Conservation (phyloP, 1,139 yeast genomes). For the Geotrichum phurueaensis region DNA sequence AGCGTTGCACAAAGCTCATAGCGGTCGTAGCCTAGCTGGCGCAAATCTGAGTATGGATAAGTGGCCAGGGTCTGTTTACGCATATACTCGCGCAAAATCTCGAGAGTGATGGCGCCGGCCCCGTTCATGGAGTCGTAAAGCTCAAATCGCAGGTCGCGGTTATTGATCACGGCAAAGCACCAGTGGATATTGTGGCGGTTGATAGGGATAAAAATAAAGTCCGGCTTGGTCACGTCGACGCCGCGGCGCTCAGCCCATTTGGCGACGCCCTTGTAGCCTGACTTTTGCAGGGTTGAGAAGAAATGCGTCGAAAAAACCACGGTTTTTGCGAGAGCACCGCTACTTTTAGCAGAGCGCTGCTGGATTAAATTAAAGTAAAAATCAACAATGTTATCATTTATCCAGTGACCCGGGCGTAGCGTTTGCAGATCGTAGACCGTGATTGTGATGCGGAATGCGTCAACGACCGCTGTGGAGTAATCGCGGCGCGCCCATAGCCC, state of each 20-base stretch:
- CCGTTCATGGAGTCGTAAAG: conserved; percentile 75
- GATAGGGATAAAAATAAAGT: conserved; percentile 71
- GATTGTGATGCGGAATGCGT: conserved; percentile 54
- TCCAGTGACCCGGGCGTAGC: conserved; percentile 66
- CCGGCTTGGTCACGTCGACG: conserved; percentile 56
- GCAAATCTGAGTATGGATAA: conserved; percentile 37
- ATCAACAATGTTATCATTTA: conserved; percentile 86
- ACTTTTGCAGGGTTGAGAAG: conserved; percentile 55
- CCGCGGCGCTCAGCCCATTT: conserved; percentile 88
- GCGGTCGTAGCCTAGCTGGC: conserved; percentile 21
- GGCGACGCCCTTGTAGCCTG: conserved; percentile 75
- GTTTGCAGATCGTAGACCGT: conserved; percentile 63
- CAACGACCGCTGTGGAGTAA: conserved; percentile 33
- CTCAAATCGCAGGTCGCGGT: conserved; percentile 49
- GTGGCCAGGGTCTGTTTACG: conserved; percentile 32
- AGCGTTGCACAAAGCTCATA: conserved; percentile 21
- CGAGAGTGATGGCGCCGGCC: conserved; percentile 48
- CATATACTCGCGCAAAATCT: conserved; percentile 46
- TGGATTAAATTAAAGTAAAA: conserved; percentile 63
- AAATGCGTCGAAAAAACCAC: conserved; percentile 86
- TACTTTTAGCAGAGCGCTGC: conserved; percentile 32
- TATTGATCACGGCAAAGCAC: conserved; percentile 80
- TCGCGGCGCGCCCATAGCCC: conserved; percentile 1
- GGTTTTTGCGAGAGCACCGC: conserved; percentile 35
- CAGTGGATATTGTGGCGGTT: conserved; percentile 81